Evolutionary conservation across 495 filamentous ascomycete species (phyloP), one percentile per base, ranked within the genome.

Genomic region (Aspergillus taichungensis): DNA sequence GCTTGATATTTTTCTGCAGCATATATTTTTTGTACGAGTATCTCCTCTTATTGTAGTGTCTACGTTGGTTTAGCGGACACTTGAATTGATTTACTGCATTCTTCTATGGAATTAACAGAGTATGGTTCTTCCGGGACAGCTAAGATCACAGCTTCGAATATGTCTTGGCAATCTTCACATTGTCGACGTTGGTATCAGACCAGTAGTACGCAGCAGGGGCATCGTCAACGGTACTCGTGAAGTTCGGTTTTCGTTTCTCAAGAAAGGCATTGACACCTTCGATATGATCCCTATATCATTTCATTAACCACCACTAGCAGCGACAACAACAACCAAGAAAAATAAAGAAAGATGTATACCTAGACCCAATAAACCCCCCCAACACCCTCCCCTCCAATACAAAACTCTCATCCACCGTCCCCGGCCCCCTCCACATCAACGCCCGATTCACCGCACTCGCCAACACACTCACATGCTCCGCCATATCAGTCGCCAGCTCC

Each of bases 401-500:
- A 64, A 82, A 78, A 32, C 75, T 67, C 32, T 64, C 72, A 56
- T 85, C 79, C 1, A 76, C 66, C 9, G 64, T 67, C 5, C 67
- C 74, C 5, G 69, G 67, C 34, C 74, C 71, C 8, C 76, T 65
- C 66, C 73, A 83, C 71, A 85, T 72, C 56, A 84, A 44, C 34
- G 79, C 76, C 30, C 68, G 68, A 66, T 80, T 82, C 47, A 82
- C 56, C 42, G 67, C 62, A 12, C 70, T 71, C 14, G 71, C 67
- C 31, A 79, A 73, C 1, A 61, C 60, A 55, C 72, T 77, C 3
- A 78, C 76, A 61, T 80, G 81, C 55, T 68, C 56, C 6, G 71
- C 75, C 30, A 83, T 72, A 12, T 83, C 79, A 1, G 65, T 60
- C 7, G 79, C 79, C 14, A 83, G 45, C 43, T 75, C 73, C 34